phyloP scores from a whole-genome alignment of 2,329 filamentous ascomycete species.

The Trichoderma arundinaceum region DNA sequence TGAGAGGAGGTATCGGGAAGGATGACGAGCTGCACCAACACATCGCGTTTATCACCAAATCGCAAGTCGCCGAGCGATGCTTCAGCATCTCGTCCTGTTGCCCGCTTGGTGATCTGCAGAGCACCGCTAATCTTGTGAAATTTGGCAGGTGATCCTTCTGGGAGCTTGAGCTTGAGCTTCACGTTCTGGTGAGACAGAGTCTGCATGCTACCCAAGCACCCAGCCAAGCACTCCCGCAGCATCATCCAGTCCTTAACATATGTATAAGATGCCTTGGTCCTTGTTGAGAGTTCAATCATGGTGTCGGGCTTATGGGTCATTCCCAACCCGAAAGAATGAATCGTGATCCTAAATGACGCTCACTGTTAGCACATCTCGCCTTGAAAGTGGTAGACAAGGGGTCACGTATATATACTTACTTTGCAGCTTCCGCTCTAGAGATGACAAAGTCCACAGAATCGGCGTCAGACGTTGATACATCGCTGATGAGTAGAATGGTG shows the following conservation, averaged over 20 bases:
- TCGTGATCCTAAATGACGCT: conserved; percentile 70
- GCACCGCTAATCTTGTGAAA: conserved; percentile 99
- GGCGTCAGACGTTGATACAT: conserved; percentile 90
- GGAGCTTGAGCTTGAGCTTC: conserved; percentile 89
- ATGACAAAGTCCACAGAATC: conserved; percentile 98
- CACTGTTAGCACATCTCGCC: conserved; percentile 28
- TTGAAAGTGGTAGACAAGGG: conserved; percentile 18
- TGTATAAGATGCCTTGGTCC: conserved; percentile 95
- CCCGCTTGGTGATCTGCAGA: conserved; percentile 93
- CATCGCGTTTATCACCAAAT: conserved; percentile 93
- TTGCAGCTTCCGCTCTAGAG: conserved; percentile 93
- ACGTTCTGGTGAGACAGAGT: conserved; percentile 98
- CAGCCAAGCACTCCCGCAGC: conserved; percentile 93
- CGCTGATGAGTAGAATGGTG: conserved; percentile 94
- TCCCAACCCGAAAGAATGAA: conserved; percentile 94
- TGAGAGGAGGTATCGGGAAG: conserved; percentile 81
- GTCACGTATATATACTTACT: conserved; percentile 61
- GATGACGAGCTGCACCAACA: conserved; percentile 93
- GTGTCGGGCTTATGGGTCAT: conserved; percentile 98
- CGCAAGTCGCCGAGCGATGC: conserved; percentile 88
- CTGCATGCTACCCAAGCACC: conserved; percentile 89
- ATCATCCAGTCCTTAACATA: conserved; percentile 99
- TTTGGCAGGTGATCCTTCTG: conserved; percentile 95
- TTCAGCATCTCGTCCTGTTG: conserved; percentile 92
- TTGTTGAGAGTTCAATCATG: conserved; percentile 94